A percentile compares a stretch with the other conserved stretches of the same genome.
Evolutionary conservation across 1,284 basidiomycete species (phyloP).

Genomic region (Limonomyces culmigenus): DNA sequence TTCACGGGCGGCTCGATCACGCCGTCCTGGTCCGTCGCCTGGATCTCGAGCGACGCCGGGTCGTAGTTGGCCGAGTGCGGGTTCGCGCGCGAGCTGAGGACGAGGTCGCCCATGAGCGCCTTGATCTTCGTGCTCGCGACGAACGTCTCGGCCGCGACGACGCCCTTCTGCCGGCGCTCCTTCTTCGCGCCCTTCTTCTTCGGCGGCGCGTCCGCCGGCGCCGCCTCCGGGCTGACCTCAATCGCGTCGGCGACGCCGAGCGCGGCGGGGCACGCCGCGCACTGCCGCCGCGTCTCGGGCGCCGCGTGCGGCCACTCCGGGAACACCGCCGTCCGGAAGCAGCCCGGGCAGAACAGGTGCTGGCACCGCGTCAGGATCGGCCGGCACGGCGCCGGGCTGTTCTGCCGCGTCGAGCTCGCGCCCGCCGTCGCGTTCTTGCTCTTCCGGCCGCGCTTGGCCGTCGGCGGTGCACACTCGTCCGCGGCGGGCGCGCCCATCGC

Average conservation of each 20-base stretch:
- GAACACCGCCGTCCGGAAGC: slow-evolving; percentile 63
- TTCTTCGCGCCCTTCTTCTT: slow-evolving; percentile 54
- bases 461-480: slow-evolving; percentile 33
- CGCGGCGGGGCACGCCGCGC: slow-evolving; percentile 57
- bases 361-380: slow-evolving; percentile 82
- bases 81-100: slow-evolving; percentile 62
- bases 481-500: slow-evolving; percentile 24
- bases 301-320: slow-evolving; percentile 64
- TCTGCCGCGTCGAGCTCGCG: slow-evolving; percentile 43
- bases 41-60: slow-evolving; percentile 46
- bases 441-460: slow-evolving; percentile 47
- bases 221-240: slow-evolving; percentile 45
- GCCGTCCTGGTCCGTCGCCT: slow-evolving; percentile 61
- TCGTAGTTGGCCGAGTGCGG: slow-evolving; percentile 79
- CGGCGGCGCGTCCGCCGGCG: slow-evolving; percentile 12
- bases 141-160: slow-evolving; percentile 33
- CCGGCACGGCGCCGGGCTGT: slow-evolving; percentile 38
- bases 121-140: slow-evolving; percentile 78
- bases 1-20: slow-evolving; percentile 58
- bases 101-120: slow-evolving; percentile 58
- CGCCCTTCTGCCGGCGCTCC: slow-evolving; percentile 51
- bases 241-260: slow-evolving; percentile 55
- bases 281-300: slow-evolving; percentile 39
- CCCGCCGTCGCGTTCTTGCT: slow-evolving; percentile 39
- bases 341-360: slow-evolving; percentile 77